Evolutionary conservation across 805 yeast genomes (phyloP).

Genomic region (Cyberlindnera xylosilytica): DNA sequence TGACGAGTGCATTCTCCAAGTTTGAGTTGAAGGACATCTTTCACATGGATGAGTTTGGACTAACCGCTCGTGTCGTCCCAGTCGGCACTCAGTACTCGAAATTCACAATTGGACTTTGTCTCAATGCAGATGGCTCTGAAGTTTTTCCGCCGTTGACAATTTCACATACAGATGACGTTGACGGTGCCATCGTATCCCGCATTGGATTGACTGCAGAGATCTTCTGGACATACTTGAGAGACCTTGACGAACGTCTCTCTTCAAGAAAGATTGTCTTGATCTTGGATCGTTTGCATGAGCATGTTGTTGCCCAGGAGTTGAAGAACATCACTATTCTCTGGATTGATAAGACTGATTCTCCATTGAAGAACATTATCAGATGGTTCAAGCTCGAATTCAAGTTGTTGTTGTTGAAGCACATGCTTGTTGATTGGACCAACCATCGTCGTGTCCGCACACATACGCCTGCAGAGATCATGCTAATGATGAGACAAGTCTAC

Average conservation of each 20-base stretch:
- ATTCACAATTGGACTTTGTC: slow-evolving; percentile 20
- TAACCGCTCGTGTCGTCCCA: slow-evolving; percentile 23
- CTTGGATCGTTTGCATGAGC: slow-evolving; percentile 34
- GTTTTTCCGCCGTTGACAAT: slow-evolving; percentile 19
- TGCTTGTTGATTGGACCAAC: slow-evolving; percentile 10
- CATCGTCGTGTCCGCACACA: slow-evolving; percentile 2
- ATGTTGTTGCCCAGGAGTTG: slow-evolving; percentile 33
- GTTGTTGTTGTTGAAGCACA: slow-evolving; percentile 8
- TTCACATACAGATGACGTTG: slow-evolving; percentile 10
- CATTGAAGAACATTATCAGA: slow-evolving; percentile 8
- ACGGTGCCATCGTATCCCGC: slow-evolving; percentile 16
- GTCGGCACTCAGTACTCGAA: slow-evolving; percentile 9
- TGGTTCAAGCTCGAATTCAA: slow-evolving; percentile 17
- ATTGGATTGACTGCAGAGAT: slow-evolving; percentile 23
- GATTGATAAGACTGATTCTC: slow-evolving; percentile 22
- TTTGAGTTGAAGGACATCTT: slow-evolving; percentile 29
- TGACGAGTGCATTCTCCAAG: slow-evolving; percentile 17
- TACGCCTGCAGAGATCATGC: slow-evolving; percentile 2
- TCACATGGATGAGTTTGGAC: slow-evolving; percentile 36
- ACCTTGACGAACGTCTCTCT: slow-evolving; percentile 15
- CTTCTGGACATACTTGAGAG: slow-evolving; percentile 20
- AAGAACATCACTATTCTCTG: slow-evolving; percentile 30
- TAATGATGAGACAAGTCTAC: slow-evolving; percentile 5
- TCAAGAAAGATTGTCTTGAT: slow-evolving; percentile 27
- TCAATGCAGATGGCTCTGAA: slow-evolving; percentile 22